Evolutionary conservation across 2,329 filamentous ascomycete species (phyloP), one percentile per base, ranked within the genome.

Genomic region (Diaporthe ampelina): DNA sequence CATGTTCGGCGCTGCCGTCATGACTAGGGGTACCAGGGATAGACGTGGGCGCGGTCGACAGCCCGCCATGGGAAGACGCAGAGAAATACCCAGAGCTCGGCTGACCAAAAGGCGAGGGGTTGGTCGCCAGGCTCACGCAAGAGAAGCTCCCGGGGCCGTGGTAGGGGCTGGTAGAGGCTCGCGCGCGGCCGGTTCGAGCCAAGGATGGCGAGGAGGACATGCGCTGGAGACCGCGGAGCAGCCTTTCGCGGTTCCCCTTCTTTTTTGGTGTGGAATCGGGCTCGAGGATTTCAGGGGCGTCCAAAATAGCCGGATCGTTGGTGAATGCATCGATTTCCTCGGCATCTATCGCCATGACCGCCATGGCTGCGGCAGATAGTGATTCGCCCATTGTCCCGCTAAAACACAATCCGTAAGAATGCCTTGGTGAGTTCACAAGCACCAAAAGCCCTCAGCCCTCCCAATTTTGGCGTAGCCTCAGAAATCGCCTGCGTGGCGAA

Each of bases 121-220:
- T 81, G 19, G 84, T 84, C 2, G 86, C 83, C 24, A 91, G 83
- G 80, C 88, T 91, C 72, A 87, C 86, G 77, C 88, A 91, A 1
- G 89, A 91, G 17, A 91, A 80, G 59, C 84, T 87, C 59, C 84
- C 84, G n/a, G 85, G 82, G 52, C 81, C 82, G 77, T 91, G 85
- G 87, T 95, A 92, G 13, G 92, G 91, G 79, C 93, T 93, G 79
- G 90, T 92, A 74, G 90, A 88, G 9, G 94, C 92, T 73, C 91
- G 88, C 35, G 91, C 86, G 74, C 93, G 90, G 73, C 91, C 89
- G 71, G 91, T 83, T 74, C 90, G 89, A 54, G 89, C 87, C 68
- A 97, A 85, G 21, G 93, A 94, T 0, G 94, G 92, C 9, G 93
- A 94, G 0, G 95, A 97, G 15, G 94, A 92, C 80, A 97, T 96